Evolutionary conservation across 805 yeast species (phyloP).

Genomic region (Sugiyamaella mastotermitis): DNA sequence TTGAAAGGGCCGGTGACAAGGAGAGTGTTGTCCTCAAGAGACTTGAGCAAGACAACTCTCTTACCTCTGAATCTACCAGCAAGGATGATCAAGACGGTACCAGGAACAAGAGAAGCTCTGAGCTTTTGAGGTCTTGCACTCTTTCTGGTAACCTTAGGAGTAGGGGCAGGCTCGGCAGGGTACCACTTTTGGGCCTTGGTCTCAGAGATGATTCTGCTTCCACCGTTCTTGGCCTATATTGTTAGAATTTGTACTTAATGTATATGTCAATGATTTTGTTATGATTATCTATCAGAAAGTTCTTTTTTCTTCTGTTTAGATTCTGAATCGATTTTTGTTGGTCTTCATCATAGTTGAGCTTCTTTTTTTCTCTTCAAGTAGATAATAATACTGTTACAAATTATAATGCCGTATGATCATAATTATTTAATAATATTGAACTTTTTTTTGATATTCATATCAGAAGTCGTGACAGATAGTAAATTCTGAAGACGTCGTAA

Average conservation of each 20-base stretch:
- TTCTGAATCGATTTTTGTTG: not conserved
- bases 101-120: conserved; percentile 95
- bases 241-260: not conserved
- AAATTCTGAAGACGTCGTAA: too few relatives aligned
- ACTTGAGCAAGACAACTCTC: conserved; percentile 97
- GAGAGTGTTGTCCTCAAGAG: conserved; percentile 95
- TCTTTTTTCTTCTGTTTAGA: not conserved
- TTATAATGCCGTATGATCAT: not conserved
- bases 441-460: not conserved
- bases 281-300: not conserved
- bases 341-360: not conserved
- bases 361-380: not conserved
- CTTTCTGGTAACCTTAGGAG: conserved; percentile 2
- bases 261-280: not conserved
- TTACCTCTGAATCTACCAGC: conserved; percentile 99
- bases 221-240: conserved; percentile 32
- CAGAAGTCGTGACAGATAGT: too few relatives aligned
- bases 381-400: too few relatives aligned
- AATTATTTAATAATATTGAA: not conserved
- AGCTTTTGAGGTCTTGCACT: conserved; percentile 86
- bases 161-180: conserved; percentile 40
- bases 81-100: conserved; percentile 92
- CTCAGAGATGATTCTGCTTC: conserved; percentile 29
- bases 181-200: conserved; percentile 66
- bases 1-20: conserved; percentile 99